Conservation (phyloP, 352 stramenopile genomes). For the Lagenidium sp. region DNA sequence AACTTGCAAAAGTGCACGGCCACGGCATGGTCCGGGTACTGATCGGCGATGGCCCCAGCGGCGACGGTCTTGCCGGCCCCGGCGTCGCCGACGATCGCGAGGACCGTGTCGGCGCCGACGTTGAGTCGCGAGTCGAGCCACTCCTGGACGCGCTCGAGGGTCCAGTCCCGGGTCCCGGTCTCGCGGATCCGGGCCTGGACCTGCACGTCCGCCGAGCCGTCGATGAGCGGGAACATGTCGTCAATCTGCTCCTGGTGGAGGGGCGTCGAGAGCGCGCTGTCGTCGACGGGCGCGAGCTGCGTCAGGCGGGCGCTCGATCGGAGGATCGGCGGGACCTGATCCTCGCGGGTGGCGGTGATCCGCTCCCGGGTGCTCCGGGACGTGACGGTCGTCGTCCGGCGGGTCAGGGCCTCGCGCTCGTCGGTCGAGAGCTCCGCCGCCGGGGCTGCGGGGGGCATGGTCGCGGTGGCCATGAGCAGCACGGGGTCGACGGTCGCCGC, state of each 20-base stretch:
- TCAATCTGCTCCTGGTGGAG: conserved; percentile 63
- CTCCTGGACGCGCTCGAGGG: conserved; percentile 51
- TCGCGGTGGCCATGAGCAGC: conserved; percentile 6
- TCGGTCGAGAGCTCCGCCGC: conserved; percentile 25
- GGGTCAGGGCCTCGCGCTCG: conserved; percentile 32
- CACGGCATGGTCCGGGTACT: conserved; percentile 44
- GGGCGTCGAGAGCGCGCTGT: conserved; percentile 57
- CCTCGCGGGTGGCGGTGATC: conserved; percentile 30
- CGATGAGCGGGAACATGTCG: conserved; percentile 77
- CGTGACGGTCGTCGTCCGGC: conserved; percentile 33
- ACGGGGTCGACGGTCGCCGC: conserved; percentile 4
- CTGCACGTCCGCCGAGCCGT: conserved; percentile 41
- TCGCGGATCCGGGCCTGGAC: conserved; percentile 29
- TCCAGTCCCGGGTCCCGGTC: conserved; percentile 50
- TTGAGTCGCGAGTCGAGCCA: conserved; percentile 74
- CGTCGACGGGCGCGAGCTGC: conserved; percentile 52
- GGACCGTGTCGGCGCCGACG: conserved; percentile 35
- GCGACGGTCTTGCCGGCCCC: conserved; percentile 68
- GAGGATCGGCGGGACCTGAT: conserved; percentile 16
- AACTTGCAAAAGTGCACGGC: conserved; percentile 71
- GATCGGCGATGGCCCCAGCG: conserved; percentile 35
- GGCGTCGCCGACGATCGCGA: conserved; percentile 60
- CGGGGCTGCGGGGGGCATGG: conserved; percentile 2
- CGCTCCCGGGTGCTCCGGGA: conserved; percentile 39
- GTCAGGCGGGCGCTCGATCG: conserved; percentile 37